Evolutionary conservation across 2,329 filamentous ascomycete genomes (phyloP).

Genomic region (Fusarium oxysporum): DNA sequence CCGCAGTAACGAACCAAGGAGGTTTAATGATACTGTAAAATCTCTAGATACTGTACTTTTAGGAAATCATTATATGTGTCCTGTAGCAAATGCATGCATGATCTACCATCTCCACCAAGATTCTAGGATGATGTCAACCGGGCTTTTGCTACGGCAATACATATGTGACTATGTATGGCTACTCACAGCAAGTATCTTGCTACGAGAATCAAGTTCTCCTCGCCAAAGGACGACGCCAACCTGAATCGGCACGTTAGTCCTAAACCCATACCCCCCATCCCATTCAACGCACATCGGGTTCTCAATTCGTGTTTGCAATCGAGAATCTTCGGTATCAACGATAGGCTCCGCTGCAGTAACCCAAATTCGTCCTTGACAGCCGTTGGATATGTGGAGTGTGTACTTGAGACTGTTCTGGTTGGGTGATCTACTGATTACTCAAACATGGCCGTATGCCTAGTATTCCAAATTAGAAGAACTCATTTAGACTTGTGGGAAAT

Average conservation of each 20-base stretch:
- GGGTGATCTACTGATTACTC: not conserved
- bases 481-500: slow-evolving; percentile 22
- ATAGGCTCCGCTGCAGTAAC: slow-evolving; percentile 11
- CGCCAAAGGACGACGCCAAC: slow-evolving; percentile 14
- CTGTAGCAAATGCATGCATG: slow-evolving; percentile 30
- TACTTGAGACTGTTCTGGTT: slow-evolving; percentile 2
- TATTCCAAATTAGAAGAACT: not conserved
- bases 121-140: slow-evolving; percentile 22
- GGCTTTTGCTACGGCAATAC: not conserved
- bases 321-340: slow-evolving; percentile 16
- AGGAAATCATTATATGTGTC: slow-evolving; percentile 4
- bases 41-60: not conserved
- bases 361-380: slow-evolving; percentile 7
- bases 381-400: slow-evolving; percentile 5
- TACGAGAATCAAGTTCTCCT: slow-evolving; percentile 12
- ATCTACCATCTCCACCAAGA: slow-evolving; percentile 23
- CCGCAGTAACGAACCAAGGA: slow-evolving; percentile 7
- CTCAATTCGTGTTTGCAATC: not conserved
- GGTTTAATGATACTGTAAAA: slow-evolving; percentile 12
- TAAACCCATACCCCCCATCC: slow-evolving; percentile 23
- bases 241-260: slow-evolving; percentile 12
- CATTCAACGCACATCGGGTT: not conserved
- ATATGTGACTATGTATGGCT: not conserved
- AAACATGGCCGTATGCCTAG: slow-evolving; percentile 12
- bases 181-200: not conserved